These are phyloP conservation scores for Komagataella kurtzmanii DNA, from an alignment of 805 yeast genomes.

Conservation along the genomic window DNA sequence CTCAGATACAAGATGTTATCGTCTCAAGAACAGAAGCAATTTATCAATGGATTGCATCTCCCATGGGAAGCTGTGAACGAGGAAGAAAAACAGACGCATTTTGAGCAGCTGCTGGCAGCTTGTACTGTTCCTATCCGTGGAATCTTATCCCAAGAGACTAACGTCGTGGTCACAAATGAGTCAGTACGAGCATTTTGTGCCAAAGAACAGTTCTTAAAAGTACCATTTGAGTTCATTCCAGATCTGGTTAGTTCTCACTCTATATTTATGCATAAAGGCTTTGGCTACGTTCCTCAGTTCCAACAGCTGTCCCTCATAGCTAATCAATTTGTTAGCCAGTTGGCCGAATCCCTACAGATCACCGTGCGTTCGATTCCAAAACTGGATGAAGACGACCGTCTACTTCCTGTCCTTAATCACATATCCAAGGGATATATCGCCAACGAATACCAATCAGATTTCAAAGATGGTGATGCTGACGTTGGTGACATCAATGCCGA, in stretches of 20 bases:
- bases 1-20: conserved; percentile 57
- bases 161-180: conserved; percentile 28
- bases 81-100: conserved; percentile 42
- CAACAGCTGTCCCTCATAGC: conserved; percentile 62
- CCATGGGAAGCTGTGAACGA: conserved; percentile 58
- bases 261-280: conserved; percentile 55
- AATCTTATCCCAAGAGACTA: conserved; percentile 19
- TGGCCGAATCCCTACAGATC: conserved; percentile 37
- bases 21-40: conserved; percentile 52
- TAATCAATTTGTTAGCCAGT: conserved; percentile 46
- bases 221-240: conserved; percentile 78
- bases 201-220: conserved; percentile 60
- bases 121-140: conserved; percentile 29
- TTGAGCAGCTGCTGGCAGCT: conserved; percentile 39
- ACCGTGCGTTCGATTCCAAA: conserved; percentile 75
- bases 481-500: conserved; percentile 45
- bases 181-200: conserved; percentile 36
- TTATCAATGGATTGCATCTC: conserved; percentile 51
- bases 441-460: conserved; percentile 23
- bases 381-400: conserved; percentile 82
- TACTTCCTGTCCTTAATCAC: conserved; percentile 73
- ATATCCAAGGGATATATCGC: conserved; percentile 61
- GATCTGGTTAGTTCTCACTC: conserved; percentile 65
- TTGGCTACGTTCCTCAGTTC: conserved; percentile 74
- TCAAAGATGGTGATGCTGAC: conserved; percentile 12